These are phyloP conservation scores for Solanum raphanifolium DNA, from an alignment of 257 asterid species.

Conservation along the genomic window DNA sequence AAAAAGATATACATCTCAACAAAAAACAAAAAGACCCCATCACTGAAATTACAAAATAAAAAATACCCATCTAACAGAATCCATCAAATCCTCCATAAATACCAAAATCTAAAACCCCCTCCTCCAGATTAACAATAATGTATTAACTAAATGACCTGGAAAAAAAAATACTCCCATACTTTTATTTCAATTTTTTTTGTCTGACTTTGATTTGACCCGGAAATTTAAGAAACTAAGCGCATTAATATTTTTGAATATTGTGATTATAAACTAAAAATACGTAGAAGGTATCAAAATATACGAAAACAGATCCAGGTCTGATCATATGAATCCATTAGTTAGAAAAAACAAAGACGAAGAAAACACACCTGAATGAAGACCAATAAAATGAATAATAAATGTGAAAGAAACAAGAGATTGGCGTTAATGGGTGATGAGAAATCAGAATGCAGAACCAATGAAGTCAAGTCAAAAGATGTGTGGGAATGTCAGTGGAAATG, in stretches of 20 bases:
- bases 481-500: slow-evolving; percentile 5
- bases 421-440: slow-evolving; percentile 10
- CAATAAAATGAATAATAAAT: background rate
- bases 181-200: background rate
- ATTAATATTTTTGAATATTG: no score
- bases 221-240: background rate
- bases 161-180: background rate
- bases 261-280: background rate
- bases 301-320: background rate
- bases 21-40: background rate
- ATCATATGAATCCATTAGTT: background rate
- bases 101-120: background rate
- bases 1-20: background rate
- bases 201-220: background rate
- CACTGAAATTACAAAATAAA: background rate
- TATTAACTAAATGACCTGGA: background rate
- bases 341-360: background rate
- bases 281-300: background rate
- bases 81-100: background rate
- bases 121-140: background rate
- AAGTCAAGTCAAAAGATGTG: slow-evolving; percentile 19
- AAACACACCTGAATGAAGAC: background rate
- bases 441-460: background rate
- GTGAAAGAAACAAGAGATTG: background rate
- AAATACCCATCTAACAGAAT: background rate